phyloP scores from a whole-genome alignment of 1,284 basidiomycete species.

The Naganishia sp. region DNA sequence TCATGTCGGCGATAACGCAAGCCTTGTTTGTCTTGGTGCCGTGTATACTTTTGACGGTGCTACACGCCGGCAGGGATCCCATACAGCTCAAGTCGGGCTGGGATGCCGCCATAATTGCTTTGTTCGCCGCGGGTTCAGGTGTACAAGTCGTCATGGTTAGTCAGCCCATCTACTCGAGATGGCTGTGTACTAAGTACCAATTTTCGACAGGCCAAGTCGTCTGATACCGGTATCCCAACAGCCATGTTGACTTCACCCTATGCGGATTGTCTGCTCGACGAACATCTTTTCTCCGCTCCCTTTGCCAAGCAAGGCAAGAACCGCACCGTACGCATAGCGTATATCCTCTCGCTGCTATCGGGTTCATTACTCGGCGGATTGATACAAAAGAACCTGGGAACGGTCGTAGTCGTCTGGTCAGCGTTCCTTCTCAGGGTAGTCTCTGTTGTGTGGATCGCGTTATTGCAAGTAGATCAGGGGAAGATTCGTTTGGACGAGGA shows the following conservation, averaged over 20 bases:
- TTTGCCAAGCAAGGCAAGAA: constrained; percentile 10
- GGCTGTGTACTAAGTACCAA: neutral
- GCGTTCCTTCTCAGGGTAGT: constrained; percentile 6
- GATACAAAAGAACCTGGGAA: constrained; percentile 12
- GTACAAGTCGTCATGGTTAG: constrained; percentile 26
- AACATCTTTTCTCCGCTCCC: constrained; percentile 16
- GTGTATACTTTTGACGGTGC: constrained; percentile 3
- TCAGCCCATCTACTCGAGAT: neutral
- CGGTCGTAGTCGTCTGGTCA: constrained; percentile 12
- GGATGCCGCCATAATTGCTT: constrained; percentile 15
- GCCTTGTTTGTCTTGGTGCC: constrained; percentile 17
- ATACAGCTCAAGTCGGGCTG: neutral
- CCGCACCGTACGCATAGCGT: constrained; percentile 8
- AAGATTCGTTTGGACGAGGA: constrained; percentile 16
- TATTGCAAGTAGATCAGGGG: constrained; percentile 3
- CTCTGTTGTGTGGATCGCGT: constrained; percentile 19
- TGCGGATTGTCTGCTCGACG: constrained; percentile 26
- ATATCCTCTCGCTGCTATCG: constrained; percentile 11
- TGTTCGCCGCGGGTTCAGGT: constrained; percentile 13
- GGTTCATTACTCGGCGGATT: constrained; percentile 20
- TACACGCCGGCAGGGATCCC: constrained; percentile 13
- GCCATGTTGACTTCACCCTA: constrained; percentile 25
- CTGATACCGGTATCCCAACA: constrained; percentile 20
- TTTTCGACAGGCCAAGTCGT: constrained; percentile 18
- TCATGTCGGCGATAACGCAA: constrained; percentile 9